A percentile compares a stretch with the other conserved stretches of the same genome.
Evolutionary conservation across 2,329 filamentous ascomycete species (phyloP).

Genomic region (Cryoendolithus antarcticus): DNA sequence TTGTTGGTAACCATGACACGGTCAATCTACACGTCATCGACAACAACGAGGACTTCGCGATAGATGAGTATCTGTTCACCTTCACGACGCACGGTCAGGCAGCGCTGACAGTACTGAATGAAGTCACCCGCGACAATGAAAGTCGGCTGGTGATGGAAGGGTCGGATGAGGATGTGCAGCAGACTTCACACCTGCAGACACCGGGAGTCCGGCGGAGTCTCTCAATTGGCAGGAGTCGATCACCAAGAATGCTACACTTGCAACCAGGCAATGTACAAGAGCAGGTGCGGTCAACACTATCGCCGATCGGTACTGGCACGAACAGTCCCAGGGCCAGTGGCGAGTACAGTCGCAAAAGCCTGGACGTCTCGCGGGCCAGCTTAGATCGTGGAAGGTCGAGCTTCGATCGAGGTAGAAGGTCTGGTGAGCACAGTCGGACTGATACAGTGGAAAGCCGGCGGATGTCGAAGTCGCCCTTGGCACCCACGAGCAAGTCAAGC

Average conservation of each 20-base stretch:
- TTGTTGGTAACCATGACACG: conserved; percentile 84
- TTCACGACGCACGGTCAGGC: conserved; percentile 83
- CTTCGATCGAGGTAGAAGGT: conserved; percentile 38
- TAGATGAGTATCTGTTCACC: conserved; percentile 97
- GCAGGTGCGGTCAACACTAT: conserved; percentile 33
- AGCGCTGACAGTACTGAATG: conserved; percentile 64
- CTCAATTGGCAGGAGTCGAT: too few relatives aligned
- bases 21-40: conserved; percentile 89
- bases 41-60: conserved; percentile 84
- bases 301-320: conserved; percentile 26
- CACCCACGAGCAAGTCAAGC: conserved; percentile 48
- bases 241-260: too few relatives aligned
- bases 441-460: too few relatives aligned
- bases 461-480: conserved; percentile 38
- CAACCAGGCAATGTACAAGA: too few relatives aligned
- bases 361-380: conserved; percentile 22
- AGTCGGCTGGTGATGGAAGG: too few relatives aligned
- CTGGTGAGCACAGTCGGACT: conserved; percentile 22
- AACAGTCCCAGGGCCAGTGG: conserved; percentile 30
- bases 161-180: too few relatives aligned
- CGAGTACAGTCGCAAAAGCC: conserved; percentile 30
- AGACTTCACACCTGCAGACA: too few relatives aligned
- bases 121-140: conserved; percentile 56
- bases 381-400: conserved; percentile 22
- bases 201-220: too few relatives aligned